These are phyloP conservation scores for Didymella segeticola DNA, from an alignment of 2,329 filamentous ascomycete species.

Conservation along the genomic window DNA sequence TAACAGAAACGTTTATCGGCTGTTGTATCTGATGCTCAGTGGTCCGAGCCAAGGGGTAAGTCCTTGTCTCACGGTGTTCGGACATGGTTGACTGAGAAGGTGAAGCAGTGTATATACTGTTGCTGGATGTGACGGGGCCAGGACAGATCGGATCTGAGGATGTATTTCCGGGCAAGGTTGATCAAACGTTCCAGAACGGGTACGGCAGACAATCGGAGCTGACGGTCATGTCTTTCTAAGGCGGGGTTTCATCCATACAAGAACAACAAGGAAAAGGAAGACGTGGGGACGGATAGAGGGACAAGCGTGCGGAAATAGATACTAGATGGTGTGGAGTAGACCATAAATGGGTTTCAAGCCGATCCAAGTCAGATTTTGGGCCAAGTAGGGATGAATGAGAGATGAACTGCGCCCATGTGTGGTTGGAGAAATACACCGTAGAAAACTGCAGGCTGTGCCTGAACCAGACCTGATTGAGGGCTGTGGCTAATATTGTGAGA, in stretches of 20 bases:
- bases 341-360: constrained; percentile 36
- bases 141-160: constrained; percentile 42
- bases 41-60: constrained; percentile 38
- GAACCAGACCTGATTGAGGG: constrained; percentile 37
- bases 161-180: constrained; percentile 36
- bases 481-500: constrained; percentile 24
- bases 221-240: constrained; percentile 40
- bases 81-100: constrained; percentile 42
- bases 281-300: constrained; percentile 40
- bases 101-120: constrained; percentile 42
- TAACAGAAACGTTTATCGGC: constrained; percentile 28
- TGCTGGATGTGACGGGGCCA: constrained; percentile 32
- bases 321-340: constrained; percentile 31
- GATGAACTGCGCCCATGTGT: constrained; percentile 40
- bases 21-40: constrained; percentile 29
- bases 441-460: constrained; percentile 50
- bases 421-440: constrained; percentile 42
- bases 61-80: constrained; percentile 41
- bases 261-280: constrained; percentile 39
- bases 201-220: constrained; percentile 40
- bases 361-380: constrained; percentile 46
- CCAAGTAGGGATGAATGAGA: constrained; percentile 34
- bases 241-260: constrained; percentile 35
- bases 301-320: constrained; percentile 34
- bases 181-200: constrained; percentile 42